Base-by-base conservation (phyloP, 768 basidiomycete genomes). In the Mycena latifolia region DNA sequence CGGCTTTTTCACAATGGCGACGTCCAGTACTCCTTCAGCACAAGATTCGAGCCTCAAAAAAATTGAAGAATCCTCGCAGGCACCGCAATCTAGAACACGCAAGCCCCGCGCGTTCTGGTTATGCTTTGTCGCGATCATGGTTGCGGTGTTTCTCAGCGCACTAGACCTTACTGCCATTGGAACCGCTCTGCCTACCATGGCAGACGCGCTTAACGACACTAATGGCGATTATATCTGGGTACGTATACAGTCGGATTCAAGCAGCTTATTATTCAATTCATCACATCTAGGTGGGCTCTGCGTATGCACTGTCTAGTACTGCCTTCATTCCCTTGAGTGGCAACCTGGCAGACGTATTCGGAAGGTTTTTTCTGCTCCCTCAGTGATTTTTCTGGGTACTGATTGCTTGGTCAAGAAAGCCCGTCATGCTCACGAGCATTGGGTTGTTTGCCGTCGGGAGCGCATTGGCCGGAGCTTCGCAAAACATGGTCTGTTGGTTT, bases 271-370 rank as follows among this genome's bases (percentile, higher is more conserved):
- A 11, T 25, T 18, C 25, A 15, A 10, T 29, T 10, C 22, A 15
- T 35, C n/a, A 33, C 15, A 18, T 15, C 9, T 50, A 70, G 84
- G 71, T 84, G 31, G 82, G 79, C 3, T 71, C 77, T 2, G 78
- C 81, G 7, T 85, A 81, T 60, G 74, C 80, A 1, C 71, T 85
- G 11, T 67, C 81, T 5, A 77, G 76, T n/a, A n/a, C n/a, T n/a
- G n/a, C n/a, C n/a, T n/a, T n/a, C n/a, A n/a, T n/a, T n/a, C n/a
- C n/a, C n/a, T 69, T 81, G 69, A 77, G 75, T 27, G 80, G 80
- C 10, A 72, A 71, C 18, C 63, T 80, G 0, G 77, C 79, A 4
- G 63, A 74, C 37, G 56, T 51, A 6, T 80, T 83, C 28, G 82
- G 82, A 39, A 71, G 81, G 8, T 59, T 33, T 46, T 10, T 22